Percentiles rank a stretch among this genome's conserved stretches.
These are phyloP conservation scores for Carex pumila DNA, from an alignment of 176 grass and related monocot genomes.

Conservation along the genomic window DNA sequence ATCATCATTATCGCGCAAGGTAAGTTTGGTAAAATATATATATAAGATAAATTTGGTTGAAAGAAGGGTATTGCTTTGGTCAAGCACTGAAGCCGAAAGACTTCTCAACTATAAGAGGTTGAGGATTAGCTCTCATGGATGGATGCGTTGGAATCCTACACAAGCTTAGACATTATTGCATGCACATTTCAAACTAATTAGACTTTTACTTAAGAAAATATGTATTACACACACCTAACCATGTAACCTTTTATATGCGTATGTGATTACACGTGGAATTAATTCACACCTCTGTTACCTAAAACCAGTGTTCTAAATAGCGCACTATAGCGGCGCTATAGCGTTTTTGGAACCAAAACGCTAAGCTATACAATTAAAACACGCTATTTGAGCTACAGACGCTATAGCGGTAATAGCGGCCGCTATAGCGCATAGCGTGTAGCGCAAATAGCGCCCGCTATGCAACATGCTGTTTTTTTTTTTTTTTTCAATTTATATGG, in stretches of 20 bases:
- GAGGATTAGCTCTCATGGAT: constrained; percentile 25
- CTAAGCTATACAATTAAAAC: no score
- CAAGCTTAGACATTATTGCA: not conserved
- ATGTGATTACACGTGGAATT: constrained; percentile 8
- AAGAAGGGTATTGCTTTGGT: constrained; percentile 15
- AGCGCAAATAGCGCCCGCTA: no score
- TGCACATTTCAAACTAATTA: not conserved
- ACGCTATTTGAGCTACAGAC: no score
- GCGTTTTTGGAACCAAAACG: no score
- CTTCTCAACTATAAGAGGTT: constrained; percentile 21
- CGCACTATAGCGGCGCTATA: no score
- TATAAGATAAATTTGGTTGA: constrained; percentile 12
- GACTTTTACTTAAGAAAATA: not conserved
- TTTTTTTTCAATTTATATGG: no score
- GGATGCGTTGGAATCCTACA: constrained; percentile 21
- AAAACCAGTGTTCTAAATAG: no score
- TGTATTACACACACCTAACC: not conserved
- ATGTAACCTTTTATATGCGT: not conserved
- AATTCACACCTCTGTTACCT: not conserved
- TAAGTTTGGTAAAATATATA: constrained; percentile 9
- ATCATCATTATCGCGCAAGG: not conserved
- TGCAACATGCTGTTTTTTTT: no score
- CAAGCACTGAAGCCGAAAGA: constrained; percentile 9
- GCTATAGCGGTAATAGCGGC: no score
- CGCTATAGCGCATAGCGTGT: no score